phyloP scores from a whole-genome alignment of 768 basidiomycete species.

The Lentinula sp. region DNA sequence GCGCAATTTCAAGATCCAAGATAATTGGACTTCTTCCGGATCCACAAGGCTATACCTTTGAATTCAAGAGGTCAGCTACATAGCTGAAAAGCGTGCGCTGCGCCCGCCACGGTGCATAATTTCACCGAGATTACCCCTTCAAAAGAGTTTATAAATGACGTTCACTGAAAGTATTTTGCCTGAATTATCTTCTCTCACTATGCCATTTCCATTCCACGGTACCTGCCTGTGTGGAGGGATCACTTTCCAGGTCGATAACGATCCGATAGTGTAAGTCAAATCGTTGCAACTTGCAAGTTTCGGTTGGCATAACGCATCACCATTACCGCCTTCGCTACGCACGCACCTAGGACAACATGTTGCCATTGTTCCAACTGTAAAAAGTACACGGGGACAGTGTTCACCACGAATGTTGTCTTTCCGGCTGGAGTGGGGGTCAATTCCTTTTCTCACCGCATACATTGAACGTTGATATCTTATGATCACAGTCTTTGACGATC shows the following conservation, averaged over 20 bases:
- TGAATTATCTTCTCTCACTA: not conserved
- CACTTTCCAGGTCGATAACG: not conserved
- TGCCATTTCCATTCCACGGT: not conserved
- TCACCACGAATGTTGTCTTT: not conserved
- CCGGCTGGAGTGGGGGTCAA: not conserved
- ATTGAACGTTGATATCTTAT: not conserved
- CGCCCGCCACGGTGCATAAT: too few relatives aligned
- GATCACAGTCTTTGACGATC: not conserved
- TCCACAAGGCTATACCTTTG: too few relatives aligned
- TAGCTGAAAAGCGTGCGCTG: too few relatives aligned
- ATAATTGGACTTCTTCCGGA: too few relatives aligned
- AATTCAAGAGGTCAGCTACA: too few relatives aligned
- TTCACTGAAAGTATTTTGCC: not conserved
- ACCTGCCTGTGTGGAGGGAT: not conserved
- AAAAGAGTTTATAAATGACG: too few relatives aligned
- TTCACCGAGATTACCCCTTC: too few relatives aligned
- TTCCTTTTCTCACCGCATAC: not conserved
- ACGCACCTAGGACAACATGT: not conserved
- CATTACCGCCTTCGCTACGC: not conserved
- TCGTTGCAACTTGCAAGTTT: not conserved
- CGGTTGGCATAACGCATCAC: not conserved
- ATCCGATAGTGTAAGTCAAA: not conserved
- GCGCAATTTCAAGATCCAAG: too few relatives aligned
- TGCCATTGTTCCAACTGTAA: not conserved
- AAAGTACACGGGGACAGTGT: not conserved